These are phyloP conservation scores for Cytospora chrysosperma DNA, from an alignment of 2,329 filamentous ascomycete species.

Conservation along the genomic window DNA sequence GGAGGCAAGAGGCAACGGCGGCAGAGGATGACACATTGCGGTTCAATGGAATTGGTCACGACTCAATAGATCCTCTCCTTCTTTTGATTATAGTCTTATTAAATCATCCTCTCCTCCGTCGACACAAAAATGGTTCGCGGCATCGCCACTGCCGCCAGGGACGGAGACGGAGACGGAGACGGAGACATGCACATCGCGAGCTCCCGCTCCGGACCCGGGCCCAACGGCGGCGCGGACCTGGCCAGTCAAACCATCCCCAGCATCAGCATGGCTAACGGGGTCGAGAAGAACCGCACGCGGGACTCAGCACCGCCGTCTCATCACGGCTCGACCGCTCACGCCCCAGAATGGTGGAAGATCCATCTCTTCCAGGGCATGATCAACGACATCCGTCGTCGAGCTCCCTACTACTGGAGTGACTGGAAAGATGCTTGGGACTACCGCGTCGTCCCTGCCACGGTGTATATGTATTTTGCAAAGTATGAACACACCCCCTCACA, in stretches of 20 bases:
- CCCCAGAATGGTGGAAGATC: constrained; percentile 67
- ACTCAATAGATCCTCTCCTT: background rate
- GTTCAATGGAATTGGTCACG: background rate
- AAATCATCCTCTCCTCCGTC: too few species aligned
- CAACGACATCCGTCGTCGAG: constrained; percentile 71
- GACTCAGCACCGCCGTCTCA: constrained; percentile 6
- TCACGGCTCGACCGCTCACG: background rate
- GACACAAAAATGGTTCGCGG: background rate
- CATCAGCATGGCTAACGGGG: constrained; percentile 27
- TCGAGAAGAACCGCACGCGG: constrained; percentile 13
- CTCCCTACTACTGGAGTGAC: constrained; percentile 78
- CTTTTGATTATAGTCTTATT: too few species aligned
- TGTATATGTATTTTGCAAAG: constrained; percentile 97
- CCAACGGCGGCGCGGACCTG: constrained; percentile 13
- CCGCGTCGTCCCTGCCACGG: constrained; percentile 78
- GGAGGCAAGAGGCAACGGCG: background rate
- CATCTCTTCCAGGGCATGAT: constrained; percentile 75
- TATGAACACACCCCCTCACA: constrained; percentile 41
- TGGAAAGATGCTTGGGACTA: constrained; percentile 90
- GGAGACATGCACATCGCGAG: constrained; percentile 25
- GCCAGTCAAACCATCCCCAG: background rate
- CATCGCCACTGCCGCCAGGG: constrained; percentile 28
- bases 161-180: too few species aligned
- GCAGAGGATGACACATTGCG: background rate
- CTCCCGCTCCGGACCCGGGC: constrained; percentile 19